A percentile compares a stretch with the other conserved stretches of the same genome.
phyloP scores from a whole-genome alignment of 306 rosid species.

The Gynostemma pentaphyllum region DNA sequence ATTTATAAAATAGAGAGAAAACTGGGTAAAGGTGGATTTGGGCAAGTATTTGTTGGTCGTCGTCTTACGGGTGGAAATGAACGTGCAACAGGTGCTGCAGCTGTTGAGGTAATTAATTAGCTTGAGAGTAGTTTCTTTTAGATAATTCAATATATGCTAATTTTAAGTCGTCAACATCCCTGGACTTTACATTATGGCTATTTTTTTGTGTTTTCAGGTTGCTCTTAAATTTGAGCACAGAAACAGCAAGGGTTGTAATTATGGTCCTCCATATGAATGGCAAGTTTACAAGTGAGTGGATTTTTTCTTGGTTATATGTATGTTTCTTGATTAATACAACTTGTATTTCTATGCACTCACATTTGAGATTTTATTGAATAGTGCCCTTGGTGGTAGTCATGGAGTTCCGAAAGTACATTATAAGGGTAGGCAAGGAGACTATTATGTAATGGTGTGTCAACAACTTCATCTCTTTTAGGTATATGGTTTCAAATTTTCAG shows the following conservation, averaged over 20 bases:
- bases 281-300: conserved; percentile 89
- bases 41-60: conserved; percentile 89
- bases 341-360: not conserved
- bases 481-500: not conserved
- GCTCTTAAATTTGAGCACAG: conserved; percentile 93
- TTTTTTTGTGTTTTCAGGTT: conserved; percentile 48
- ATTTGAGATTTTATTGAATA: conserved; percentile 19
- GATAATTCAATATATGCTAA: not conserved
- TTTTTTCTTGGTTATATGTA: not conserved
- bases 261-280: conserved; percentile 97
- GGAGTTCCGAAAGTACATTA: conserved; percentile 91
- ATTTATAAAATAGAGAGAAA: conserved; percentile 66
- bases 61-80: conserved; percentile 72
- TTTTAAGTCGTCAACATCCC: not conserved
- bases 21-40: conserved; percentile 89
- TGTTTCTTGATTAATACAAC: not conserved
- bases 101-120: conserved; percentile 53
- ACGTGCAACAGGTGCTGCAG: conserved; percentile 54
- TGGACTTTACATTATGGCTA: not conserved
- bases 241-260: conserved; percentile 91
- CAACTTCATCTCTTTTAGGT: conserved; percentile 1
- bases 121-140: conserved; percentile 3
- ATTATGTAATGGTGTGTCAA: conserved; percentile 72
- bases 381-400: conserved; percentile 96
- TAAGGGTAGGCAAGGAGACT: conserved; percentile 82